A percentile compares a stretch with the other conserved stretches of the same genome.
Conservation (phyloP, 2,329 filamentous ascomycete genomes). For the Pezizomycotina sp. region DNA sequence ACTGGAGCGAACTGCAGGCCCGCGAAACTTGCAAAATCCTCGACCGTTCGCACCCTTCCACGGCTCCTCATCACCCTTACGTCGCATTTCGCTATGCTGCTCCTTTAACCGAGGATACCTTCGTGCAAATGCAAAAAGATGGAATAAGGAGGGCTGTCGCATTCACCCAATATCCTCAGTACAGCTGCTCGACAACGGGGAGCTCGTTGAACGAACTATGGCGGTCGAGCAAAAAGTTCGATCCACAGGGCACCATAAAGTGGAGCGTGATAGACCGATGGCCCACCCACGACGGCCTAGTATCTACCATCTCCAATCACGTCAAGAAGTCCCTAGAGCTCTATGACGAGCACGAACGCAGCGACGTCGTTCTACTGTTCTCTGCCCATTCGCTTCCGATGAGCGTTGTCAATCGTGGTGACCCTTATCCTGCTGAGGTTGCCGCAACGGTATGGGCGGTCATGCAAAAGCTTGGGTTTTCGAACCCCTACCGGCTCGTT, state of each 20-base stretch:
- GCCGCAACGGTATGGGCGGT: slow-evolving; percentile 91
- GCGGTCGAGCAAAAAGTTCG: slow-evolving; percentile 66
- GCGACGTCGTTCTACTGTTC: slow-evolving; percentile 73
- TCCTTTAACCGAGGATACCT: slow-evolving; percentile 88
- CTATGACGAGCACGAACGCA: slow-evolving; percentile 66
- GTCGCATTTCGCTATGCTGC: slow-evolving; percentile 92
- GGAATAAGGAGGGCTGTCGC: slow-evolving; percentile 89
- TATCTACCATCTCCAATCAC: slow-evolving; percentile 83
- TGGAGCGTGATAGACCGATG: slow-evolving; percentile 98
- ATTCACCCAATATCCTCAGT: slow-evolving; percentile 96
- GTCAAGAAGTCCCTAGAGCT: slow-evolving; percentile 71
- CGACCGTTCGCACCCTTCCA: slow-evolving; percentile 77
- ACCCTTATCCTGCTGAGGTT: slow-evolving; percentile 89
- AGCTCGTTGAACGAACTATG: slow-evolving; percentile 93
- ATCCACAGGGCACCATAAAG: slow-evolving; percentile 53
- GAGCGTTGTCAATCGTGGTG: slow-evolving; percentile 89
- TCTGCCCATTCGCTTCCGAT: slow-evolving; percentile 93
- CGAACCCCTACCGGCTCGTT: slow-evolving; percentile 80
- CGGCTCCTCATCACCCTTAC: slow-evolving; percentile 91
- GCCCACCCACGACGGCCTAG: slow-evolving; percentile 77
- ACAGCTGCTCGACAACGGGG: slow-evolving; percentile 92
- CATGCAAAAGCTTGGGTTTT: slow-evolving; percentile 77
- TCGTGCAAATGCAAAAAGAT: slow-evolving; percentile 63
- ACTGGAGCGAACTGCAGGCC: slow-evolving; percentile 93
- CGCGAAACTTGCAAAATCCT: slow-evolving; percentile 94